Base-by-base conservation (phyloP, 2,329 filamentous ascomycete species). In the Cladophialophora carrionii region DNA sequence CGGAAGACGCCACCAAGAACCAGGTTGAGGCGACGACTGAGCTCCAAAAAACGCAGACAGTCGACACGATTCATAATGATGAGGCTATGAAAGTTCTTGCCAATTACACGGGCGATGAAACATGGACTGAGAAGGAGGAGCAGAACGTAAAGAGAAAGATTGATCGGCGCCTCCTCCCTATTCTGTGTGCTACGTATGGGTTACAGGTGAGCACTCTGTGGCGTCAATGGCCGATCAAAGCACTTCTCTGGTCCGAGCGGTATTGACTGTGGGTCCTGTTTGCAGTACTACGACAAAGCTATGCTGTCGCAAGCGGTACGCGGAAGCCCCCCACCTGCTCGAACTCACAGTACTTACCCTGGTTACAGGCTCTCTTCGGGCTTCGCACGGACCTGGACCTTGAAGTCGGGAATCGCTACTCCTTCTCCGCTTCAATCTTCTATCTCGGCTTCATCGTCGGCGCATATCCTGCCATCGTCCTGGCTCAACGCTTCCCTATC, bases 371-470 rank as follows among this genome's bases (percentile, higher is more conserved):
- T 12, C 71, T 80, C 0, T 81, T 81, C 61, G 79, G 79, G 0
- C 70, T 82, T 12, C 72, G 76, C 1, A 72, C 72, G 4, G 81
- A 83, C 60, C 73, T 81, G 4, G 73, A 74, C 0, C 74, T 84
- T 7, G 72, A 68, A 0, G 62, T 61, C 4, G 81, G 80, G 17
- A 75, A 79, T 53, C 75, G 79, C 8, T 84, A 82, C 2, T 75
- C 73, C 41, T 63, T 64, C 14, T 68, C 68, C 20, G 70, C 64
- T 17, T 65, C 68, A 22, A 68, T 70, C 48, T 68, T 92, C 79
- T 92, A 92, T 78, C 91, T 92, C 69, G 90, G 90, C 41, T 90
- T 90, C 88, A 81, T 92, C 2, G 86, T 84, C 0, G 90, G 90
- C 0, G 78, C 90, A 2, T 92, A 91, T 68, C 90, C 89, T 2